Percentiles rank a stretch among this genome's conserved stretches.
Evolutionary conservation across 257 asterid genomes (phyloP).

Genomic region (Eustoma russellianum): DNA sequence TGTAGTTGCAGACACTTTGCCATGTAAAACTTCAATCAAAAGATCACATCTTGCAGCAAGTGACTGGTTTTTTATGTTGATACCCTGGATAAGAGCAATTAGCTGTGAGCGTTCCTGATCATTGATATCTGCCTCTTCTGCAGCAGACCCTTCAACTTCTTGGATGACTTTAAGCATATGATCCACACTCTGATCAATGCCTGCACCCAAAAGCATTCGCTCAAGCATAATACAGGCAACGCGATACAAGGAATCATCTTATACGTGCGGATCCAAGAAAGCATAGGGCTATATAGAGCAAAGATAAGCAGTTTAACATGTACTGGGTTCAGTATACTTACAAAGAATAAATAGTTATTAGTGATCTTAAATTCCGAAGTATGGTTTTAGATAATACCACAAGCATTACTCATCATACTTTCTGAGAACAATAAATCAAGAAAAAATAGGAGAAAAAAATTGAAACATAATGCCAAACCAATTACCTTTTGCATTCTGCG

Average conservation of each 20-base stretch:
- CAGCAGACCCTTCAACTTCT: conserved; percentile 16
- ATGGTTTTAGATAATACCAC: background rate
- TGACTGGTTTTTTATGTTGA: conserved; percentile 38
- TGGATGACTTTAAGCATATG: conserved; percentile 36
- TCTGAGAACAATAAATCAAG: background rate
- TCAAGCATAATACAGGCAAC: background rate
- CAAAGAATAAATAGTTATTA: no score
- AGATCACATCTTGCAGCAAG: conserved; percentile 38
- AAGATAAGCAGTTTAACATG: background rate
- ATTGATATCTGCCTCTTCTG: conserved; percentile 13
- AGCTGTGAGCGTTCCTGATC: conserved; percentile 26
- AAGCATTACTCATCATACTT: background rate
- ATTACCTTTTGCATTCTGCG: conserved; percentile 50
- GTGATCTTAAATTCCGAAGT: no score
- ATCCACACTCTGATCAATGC: conserved; percentile 37
- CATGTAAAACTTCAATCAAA: conserved; percentile 18
- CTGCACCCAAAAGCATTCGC: conserved; percentile 29
- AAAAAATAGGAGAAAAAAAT: no score
- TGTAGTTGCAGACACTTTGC: conserved; percentile 4
- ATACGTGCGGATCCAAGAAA: no score
- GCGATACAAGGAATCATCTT: no score
- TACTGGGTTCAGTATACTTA: no score
- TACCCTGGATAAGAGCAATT: conserved; percentile 39
- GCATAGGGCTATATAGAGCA: background rate
- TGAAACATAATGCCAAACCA: no score